Evolutionary conservation across 1,284 basidiomycete genomes (phyloP), one percentile per base, ranked within the genome.

Genomic region (Ustanciosporium gigantosporum): DNA sequence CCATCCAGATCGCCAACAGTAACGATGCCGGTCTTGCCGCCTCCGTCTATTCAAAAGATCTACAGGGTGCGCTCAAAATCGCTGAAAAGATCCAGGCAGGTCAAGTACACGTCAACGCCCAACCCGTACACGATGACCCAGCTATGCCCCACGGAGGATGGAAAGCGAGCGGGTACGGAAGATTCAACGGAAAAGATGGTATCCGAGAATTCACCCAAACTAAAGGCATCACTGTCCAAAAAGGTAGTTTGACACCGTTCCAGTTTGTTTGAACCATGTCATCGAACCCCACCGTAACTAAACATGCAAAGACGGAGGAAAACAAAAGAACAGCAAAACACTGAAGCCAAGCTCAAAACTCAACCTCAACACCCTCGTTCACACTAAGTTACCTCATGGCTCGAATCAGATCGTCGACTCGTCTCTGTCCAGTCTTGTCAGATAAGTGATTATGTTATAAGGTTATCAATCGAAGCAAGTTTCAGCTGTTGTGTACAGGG

Each of bases 131-230:
- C 39, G 61, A 65, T 29, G 56, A 59, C 19, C 56, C 56, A 1
- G 16, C 21, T 15, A 65, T 65, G 61, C 56, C 61, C 14, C 61
- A 65, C 31, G 94, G 94, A 31, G 93, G 92, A 27, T 84, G 85
- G 46, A 97, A 96, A 79, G 22, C 40, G 14, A 52, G 45, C 4
- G 73, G 71, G 17, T 72, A 68, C 41, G 60, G 48, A 25, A 36
- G 53, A 25, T 65, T 70, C 42, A 68, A 43, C 59, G 94, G 94
- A 13, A 87, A 88, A 1, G 94, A 98, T 80, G 94, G 94, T 22
- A 82, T 98, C 25, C 85, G 89, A 23, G 82, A 88, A 6, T 80
- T 98, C 36, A 93, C 90, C 39, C 89, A 88, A 73, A 82, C 88
- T 39, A 97, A 98, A 75, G 87, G 88, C 6, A 85, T 97, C 37